Percentiles rank a stretch among this genome's conserved stretches.
Evolutionary conservation across 805 yeast genomes (phyloP).

Genomic region (Cyberlindnera lachancei): DNA sequence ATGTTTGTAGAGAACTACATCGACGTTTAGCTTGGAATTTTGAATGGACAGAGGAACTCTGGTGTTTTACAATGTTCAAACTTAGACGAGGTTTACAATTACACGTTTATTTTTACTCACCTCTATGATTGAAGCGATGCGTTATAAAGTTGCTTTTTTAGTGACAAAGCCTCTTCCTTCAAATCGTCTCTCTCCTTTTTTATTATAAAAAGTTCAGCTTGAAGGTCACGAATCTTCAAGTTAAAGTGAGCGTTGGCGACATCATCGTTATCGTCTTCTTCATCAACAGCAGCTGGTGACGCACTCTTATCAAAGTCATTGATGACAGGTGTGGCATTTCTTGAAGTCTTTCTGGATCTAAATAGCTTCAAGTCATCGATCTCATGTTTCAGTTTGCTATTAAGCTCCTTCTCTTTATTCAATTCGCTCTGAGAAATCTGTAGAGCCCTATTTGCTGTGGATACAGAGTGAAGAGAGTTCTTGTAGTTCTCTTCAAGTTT

Average conservation of each 20-base stretch:
- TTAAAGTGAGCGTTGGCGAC: slow-evolving; percentile 51
- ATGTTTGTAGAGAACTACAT: too few relatives aligned
- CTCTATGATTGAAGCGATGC: slow-evolving; percentile 13
- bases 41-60: too few relatives aligned
- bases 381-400: slow-evolving; percentile 53
- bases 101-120: too few relatives aligned
- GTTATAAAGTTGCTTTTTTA: slow-evolving; percentile 49
- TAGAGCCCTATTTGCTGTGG: slow-evolving; percentile 69
- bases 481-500: slow-evolving; percentile 59
- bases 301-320: slow-evolving; percentile 17
- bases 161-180: slow-evolving; percentile 47
- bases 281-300: slow-evolving; percentile 18
- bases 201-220: slow-evolving; percentile 74
- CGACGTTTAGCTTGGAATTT: too few relatives aligned
- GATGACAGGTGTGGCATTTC: slow-evolving; percentile 19
- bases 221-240: slow-evolving; percentile 70
- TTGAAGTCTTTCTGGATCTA: slow-evolving; percentile 31
- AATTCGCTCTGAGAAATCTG: slow-evolving; percentile 68
- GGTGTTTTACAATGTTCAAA: too few relatives aligned
- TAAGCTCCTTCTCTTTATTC: slow-evolving; percentile 46
- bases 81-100: not conserved
- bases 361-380: slow-evolving; percentile 60
- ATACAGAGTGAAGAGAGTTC: slow-evolving; percentile 63
- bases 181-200: slow-evolving; percentile 80
- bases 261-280: slow-evolving; percentile 25